These are phyloP conservation scores for Monascus ruber DNA, from an alignment of 2,329 filamentous ascomycete genomes.

Conservation along the genomic window DNA sequence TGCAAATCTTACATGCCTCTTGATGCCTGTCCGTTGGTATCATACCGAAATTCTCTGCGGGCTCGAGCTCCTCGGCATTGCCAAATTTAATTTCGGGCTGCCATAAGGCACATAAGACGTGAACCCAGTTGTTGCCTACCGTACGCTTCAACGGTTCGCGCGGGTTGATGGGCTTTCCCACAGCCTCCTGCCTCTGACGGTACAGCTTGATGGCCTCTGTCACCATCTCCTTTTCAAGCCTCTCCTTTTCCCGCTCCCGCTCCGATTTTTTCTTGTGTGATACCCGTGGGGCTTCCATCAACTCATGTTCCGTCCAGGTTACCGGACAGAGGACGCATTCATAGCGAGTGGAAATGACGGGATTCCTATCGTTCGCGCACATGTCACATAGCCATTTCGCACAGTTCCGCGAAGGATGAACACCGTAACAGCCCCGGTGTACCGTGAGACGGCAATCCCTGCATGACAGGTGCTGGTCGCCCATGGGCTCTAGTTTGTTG, in stretches of 20 bases:
- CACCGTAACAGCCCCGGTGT: constrained; percentile 86
- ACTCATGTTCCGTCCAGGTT: constrained; percentile 66
- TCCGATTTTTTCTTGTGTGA: constrained; percentile 84
- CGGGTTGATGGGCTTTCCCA: constrained; percentile 70
- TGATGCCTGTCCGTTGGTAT: constrained; percentile 64
- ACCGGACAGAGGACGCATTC: constrained; percentile 88
- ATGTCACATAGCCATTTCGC: constrained; percentile 92
- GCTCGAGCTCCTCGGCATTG: constrained; percentile 66
- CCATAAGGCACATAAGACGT: constrained; percentile 87
- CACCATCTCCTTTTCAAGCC: constrained; percentile 71
- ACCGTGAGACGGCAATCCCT: constrained; percentile 83
- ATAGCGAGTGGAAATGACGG: constrained; percentile 85
- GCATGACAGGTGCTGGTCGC: constrained; percentile 65
- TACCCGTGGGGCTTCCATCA: constrained; percentile 69
- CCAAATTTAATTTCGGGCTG: constrained; percentile 89
- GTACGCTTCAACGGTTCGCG: constrained; percentile 89
- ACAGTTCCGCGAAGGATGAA: constrained; percentile 55
- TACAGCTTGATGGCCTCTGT: constrained; percentile 72
- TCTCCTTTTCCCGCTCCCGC: constrained; percentile 80
- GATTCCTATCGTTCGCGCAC: constrained; percentile 87
- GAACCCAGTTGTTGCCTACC: constrained; percentile 95
- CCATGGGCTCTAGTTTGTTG: constrained; percentile 57
- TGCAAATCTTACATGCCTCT: constrained; percentile 75
- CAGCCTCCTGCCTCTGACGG: constrained; percentile 68
- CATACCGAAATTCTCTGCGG: constrained; percentile 79